A percentile compares a stretch with the other conserved stretches of the same genome.
Conservation (phyloP, 805 yeast species). For the Saturnispora hagleri region DNA sequence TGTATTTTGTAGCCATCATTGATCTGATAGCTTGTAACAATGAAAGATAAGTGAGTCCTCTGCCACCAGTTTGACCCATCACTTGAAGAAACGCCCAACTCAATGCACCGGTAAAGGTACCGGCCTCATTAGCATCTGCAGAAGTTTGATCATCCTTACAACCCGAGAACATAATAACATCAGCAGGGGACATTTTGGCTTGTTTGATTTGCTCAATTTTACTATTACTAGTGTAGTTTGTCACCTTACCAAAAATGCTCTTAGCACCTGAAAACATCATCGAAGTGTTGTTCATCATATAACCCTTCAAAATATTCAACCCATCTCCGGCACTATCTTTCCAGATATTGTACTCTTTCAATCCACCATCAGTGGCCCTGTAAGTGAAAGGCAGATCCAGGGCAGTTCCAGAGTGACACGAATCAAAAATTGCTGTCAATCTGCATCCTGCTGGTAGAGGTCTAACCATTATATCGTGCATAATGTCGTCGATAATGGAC, state of each 20-base stretch:
- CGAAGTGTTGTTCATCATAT: constrained; percentile 46
- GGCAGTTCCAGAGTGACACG: constrained; percentile 81
- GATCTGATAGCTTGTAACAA: constrained; percentile 63
- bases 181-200: constrained; percentile 64
- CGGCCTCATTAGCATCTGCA: constrained; percentile 72
- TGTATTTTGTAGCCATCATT: constrained; percentile 51
- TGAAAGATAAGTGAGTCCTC: constrained; percentile 47
- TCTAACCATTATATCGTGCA: constrained; percentile 63
- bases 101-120: constrained; percentile 76
- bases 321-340: constrained; percentile 68
- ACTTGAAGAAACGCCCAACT: constrained; percentile 69
- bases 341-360: constrained; percentile 72
- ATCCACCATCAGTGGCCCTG: constrained; percentile 66
- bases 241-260: constrained; percentile 24
- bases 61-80: constrained; percentile 44
- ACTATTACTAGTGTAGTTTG: constrained; percentile 24
- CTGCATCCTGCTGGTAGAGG: constrained; percentile 67
- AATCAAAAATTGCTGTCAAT: constrained; percentile 72
- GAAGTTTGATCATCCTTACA: constrained; percentile 79
- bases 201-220: constrained; percentile 36
- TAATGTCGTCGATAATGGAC: constrained; percentile 60
- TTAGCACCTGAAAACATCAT: constrained; percentile 35
- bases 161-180: constrained; percentile 67
- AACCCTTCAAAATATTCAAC: constrained; percentile 47
- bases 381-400: constrained; percentile 73